Conservation (phyloP, 2,329 filamentous ascomycete species). For the Colletotrichum aenigma region DNA sequence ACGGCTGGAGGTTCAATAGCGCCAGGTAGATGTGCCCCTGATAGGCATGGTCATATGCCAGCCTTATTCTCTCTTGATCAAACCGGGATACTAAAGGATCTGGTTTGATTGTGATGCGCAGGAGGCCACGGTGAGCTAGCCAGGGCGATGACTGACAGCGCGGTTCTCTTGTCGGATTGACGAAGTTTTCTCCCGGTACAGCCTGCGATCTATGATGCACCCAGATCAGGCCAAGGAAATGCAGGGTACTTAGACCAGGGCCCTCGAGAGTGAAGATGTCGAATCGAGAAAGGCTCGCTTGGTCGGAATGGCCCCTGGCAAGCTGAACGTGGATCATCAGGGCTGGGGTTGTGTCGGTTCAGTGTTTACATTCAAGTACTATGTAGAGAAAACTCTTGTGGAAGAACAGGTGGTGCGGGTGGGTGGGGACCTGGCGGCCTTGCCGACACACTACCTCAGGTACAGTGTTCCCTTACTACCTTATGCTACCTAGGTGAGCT, state of each 20-base stretch:
- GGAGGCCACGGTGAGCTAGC: background rate
- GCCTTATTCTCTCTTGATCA: background rate
- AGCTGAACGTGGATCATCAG: background rate
- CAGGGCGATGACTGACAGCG: background rate
- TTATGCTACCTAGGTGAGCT: background rate
- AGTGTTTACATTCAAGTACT: background rate
- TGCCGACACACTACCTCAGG: background rate
- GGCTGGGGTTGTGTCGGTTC: background rate
- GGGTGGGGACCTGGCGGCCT: constrained; percentile 1
- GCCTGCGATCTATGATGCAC: background rate
- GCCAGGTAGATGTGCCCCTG: background rate
- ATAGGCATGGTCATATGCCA: background rate
- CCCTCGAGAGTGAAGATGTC: background rate
- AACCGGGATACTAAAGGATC: background rate
- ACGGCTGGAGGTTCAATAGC: background rate
- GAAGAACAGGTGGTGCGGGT: background rate
- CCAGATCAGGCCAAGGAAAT: background rate
- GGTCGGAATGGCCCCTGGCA: background rate
- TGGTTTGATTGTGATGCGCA: background rate
- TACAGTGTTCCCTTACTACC: no score
- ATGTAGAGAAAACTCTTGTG: background rate
- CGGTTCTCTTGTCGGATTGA: background rate
- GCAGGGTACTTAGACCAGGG: background rate
- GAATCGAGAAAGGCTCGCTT: background rate
- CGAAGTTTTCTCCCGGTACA: background rate